Base-by-base conservation (phyloP, 257 asterid genomes). In the Linderniella brevidens region DNA sequence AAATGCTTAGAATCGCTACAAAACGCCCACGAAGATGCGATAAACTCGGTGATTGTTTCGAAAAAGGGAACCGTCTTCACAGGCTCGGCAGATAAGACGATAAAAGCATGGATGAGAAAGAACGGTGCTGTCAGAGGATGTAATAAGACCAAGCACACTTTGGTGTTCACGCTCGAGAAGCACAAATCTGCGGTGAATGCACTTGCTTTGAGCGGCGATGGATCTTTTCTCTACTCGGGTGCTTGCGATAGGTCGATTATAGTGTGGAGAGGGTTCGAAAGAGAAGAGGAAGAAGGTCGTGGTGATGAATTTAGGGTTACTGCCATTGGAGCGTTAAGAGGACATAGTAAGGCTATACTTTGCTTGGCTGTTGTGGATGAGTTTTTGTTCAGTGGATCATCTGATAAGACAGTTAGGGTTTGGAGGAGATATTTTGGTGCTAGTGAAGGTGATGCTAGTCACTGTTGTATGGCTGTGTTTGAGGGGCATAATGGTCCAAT, bases 101-200 rank as follows among this genome's bases (percentile, higher is more conserved):
- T 86, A 10, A 82, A 72, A 55, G 70, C 67, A 0, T 86, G 96
- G n/a, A n/a, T n/a, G 96, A 64, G 50, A 49, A 66, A 41, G 13
- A 18, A 36, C 0, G n/a, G n/a, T n/a, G 68, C 43, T 1, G 74
- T 72, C 3, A 19, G 61, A 56, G 6, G 32, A 6, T n/a, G n/a
- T n/a, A 25, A 25, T 25, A 25, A 25, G 6, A 25, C 32, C 41
- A 44, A 43, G 14, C 82, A 70, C 12, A 20, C 64, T 2, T 62
- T 79, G 0, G 60, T 72, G 3, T 64, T 69, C 0, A 71, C 83
- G 0, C 15, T 86, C 9, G 80, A 79, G 51, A 73, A 74, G 59
- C 96, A 86, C 19, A 77, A 57, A 36, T 86, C 94, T 3, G 77
- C 82, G 0, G 82, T 86, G n/a, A 86, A 86, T 35, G 93, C 94